Evolutionary conservation across 1,139 yeast genomes (phyloP), one percentile per base, ranked within the genome.

Genomic region (Pneumocystis jirovecii): DNA sequence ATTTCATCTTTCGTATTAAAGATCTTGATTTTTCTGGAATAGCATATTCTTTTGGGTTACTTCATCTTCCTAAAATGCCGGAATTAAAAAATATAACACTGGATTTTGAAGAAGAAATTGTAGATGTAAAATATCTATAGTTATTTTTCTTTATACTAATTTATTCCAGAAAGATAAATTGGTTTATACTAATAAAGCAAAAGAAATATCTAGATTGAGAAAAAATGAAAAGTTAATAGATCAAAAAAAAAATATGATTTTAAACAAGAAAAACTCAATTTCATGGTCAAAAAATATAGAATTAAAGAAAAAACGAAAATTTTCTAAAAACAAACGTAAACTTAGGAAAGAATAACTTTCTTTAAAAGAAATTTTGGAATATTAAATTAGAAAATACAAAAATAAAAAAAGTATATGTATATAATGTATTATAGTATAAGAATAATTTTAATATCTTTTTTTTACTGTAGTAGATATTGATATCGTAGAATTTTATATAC

Each of bases 51-150:
- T 90, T 87, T 75, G 96, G 96, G 0, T 76, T 95, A 17, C 76
- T 89, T 63, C 80, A 97, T 70, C 76, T 93, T 65, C 99, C 99
- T 7, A 84, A 85, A 70, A 95, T 95, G 97, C 98, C 98, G 0
- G 99, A 95, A 74, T 79, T 89, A 35, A 79, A 78, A 42, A 62
- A 63, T 12, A 61, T 35, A 8, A 64, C 61, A 25, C 42, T 64
- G 7, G 64, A 21, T 34, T 64, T 50, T 42, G 65, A 63, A 25
- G 63, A 61, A 25, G 69, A 67, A 44, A 60, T 56, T 19, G 62
- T 67, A 21, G 65, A 66, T 39, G 59, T 63, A 62, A 31, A 12
- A 42, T 50, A 29, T 50, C n/a, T 15, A n/a, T 19, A 17, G 6
- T 34, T 25, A 31, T 39, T 37, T 35, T 35, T 35, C 15, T 2